These are phyloP conservation scores for Geotrichum bryndzae DNA, from an alignment of 1,139 yeast species.

Conservation along the genomic window DNA sequence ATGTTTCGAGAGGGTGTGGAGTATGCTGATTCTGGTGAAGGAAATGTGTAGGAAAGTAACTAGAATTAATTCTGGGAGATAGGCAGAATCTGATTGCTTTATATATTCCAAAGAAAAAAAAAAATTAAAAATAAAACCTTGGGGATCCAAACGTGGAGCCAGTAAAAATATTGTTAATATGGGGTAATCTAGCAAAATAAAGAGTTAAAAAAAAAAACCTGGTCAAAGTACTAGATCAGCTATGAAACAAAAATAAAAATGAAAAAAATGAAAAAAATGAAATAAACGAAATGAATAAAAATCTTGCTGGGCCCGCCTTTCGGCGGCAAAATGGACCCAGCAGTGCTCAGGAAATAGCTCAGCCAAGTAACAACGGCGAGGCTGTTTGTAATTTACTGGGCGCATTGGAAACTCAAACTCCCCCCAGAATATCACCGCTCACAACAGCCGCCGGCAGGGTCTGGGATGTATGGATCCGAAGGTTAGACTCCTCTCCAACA, in stretches of 20 bases:
- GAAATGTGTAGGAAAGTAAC: background rate
- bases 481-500: slow-evolving; percentile 7
- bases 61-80: background rate
- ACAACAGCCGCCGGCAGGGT: background rate
- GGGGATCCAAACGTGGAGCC: background rate
- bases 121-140: background rate
- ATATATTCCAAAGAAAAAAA: too few relatives aligned
- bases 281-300: background rate
- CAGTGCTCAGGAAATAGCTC: background rate
- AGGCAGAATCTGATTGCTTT: background rate
- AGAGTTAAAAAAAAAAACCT: background rate
- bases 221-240: background rate
- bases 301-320: background rate
- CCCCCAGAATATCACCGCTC: background rate
- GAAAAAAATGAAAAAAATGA: background rate
- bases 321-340: too few relatives aligned
- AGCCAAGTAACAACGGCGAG: background rate
- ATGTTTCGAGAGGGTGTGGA: background rate
- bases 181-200: background rate
- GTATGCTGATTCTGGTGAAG: background rate
- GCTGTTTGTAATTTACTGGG: background rate
- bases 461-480: background rate
- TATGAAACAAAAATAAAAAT: background rate
- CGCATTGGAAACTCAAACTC: background rate
- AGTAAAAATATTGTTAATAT: background rate